Percentiles rank a stretch among this genome's conserved stretches.
phyloP scores from a whole-genome alignment of 768 basidiomycete species.

The Phallus indusiatus region DNA sequence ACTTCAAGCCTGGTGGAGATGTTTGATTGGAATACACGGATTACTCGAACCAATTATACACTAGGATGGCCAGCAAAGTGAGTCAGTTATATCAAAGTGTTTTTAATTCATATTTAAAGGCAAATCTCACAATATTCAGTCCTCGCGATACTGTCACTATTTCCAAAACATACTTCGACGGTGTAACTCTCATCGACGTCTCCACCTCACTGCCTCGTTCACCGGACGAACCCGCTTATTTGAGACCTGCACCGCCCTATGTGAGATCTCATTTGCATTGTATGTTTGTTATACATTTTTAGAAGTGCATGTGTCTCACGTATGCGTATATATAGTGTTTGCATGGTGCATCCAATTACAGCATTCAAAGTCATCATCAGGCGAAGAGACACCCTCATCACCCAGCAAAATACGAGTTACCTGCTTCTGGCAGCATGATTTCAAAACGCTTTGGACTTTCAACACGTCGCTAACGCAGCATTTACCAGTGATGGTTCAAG shows the following conservation, averaged over 20 bases:
- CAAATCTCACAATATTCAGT: constrained; percentile 30
- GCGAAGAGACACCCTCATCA: constrained; percentile 10
- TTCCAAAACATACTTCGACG: constrained; percentile 73
- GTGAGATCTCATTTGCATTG: constrained; percentile 80
- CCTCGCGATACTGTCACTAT: constrained; percentile 94
- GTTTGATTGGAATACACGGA: constrained; percentile 76
- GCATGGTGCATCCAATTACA: constrained; percentile 87
- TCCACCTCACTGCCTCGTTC: constrained; percentile 92
- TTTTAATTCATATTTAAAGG: neutral
- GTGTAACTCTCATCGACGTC: constrained; percentile 78
- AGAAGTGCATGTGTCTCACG: constrained; percentile 5
- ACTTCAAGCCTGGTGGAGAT: constrained; percentile 74
- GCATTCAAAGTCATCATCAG: constrained; percentile 25
- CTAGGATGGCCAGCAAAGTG: constrained; percentile 97
- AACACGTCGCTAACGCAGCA: constrained; percentile 63
- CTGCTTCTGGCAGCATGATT: constrained; percentile 93
- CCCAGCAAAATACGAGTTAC: constrained; percentile 61
- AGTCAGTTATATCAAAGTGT: constrained; percentile 25
- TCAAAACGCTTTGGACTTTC: constrained; percentile 79
- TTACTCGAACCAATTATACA: constrained; percentile 84
- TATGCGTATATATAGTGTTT: constrained; percentile 42
- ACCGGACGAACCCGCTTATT: constrained; percentile 80
- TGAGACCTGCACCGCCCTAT: constrained; percentile 85
- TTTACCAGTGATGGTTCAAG: constrained; percentile 75
- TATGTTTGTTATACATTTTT: constrained; percentile 26